Percentiles rank a stretch among this genome's conserved stretches.
Evolutionary conservation across 148 eudicot species (phyloP).

Genomic region (Limonium bicolor): DNA sequence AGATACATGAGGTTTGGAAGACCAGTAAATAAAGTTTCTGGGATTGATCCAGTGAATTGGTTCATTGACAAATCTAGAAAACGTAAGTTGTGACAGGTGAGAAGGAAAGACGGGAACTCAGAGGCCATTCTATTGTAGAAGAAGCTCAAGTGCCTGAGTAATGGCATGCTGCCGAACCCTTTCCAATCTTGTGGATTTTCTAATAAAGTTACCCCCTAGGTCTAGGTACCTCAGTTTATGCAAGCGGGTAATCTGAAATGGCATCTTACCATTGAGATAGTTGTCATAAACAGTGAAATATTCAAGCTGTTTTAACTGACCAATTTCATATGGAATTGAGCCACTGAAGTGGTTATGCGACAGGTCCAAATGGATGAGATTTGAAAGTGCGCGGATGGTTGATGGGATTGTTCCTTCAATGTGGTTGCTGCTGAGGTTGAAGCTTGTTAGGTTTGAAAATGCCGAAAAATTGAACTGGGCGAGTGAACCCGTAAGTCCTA

Average conservation of each 20-base stretch:
- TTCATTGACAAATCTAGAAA: constrained; percentile 52
- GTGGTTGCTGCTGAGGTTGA: background rate
- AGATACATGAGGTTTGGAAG: constrained; percentile 11
- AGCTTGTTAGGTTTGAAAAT: constrained; percentile 1
- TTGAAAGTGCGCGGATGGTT: background rate
- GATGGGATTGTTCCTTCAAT: background rate
- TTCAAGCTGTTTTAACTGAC: constrained; percentile 15
- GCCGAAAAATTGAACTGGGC: constrained; percentile 2
- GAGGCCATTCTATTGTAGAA: constrained; percentile 17
- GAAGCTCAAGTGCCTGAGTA: constrained; percentile 31
- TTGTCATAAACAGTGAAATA: constrained; percentile 28
- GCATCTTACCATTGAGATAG: constrained; percentile 20
- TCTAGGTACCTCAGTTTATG: constrained; percentile 29
- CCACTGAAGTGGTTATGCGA: background rate
- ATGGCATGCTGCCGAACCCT: constrained; percentile 22
- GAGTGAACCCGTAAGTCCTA: too few species aligned
- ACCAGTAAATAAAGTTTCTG: constrained; percentile 11
- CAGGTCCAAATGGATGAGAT: background rate
- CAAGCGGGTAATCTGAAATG: constrained; percentile 39
- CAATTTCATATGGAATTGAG: constrained; percentile 7
- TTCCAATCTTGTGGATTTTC: constrained; percentile 53
- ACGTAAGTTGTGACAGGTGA: constrained; percentile 22
- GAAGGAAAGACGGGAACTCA: constrained; percentile 51
- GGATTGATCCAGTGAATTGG: constrained; percentile 28
- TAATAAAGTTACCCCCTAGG: constrained; percentile 42